Base-by-base conservation (phyloP, 495 filamentous ascomycete species). In the Penicillium psychrofluorescens region DNA sequence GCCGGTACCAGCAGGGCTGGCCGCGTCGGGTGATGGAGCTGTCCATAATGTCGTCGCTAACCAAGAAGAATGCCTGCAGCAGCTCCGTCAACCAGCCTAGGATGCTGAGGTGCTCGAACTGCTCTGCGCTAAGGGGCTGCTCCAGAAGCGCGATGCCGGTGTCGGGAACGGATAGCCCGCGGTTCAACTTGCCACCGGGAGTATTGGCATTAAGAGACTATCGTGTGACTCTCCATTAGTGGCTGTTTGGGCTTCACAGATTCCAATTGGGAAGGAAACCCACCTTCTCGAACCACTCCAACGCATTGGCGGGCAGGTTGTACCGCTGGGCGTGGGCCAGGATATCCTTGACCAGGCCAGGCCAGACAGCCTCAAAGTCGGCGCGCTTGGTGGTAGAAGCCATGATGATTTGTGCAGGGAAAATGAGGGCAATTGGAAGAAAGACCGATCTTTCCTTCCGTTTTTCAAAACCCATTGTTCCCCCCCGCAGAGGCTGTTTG, bases 1-100 rank as follows among this genome's bases (percentile, higher is more conserved):
- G 78, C 38, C 80, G 80, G 72, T 95, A 98, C 92, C 92, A 98
- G 74, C 92, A 98, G 3, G 92, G 90, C 65, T 81, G 78, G 43
- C 90, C 88, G 49, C 92, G 88, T 33, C 92, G 86, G 34, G 92
- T 98, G 66, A 92, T 89, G 50, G 85, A 90, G 55, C 75, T 62
- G 72, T 98, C 92, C 92, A 98, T 98, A 54, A 97, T 95, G 67
- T 98, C 92, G 67, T 98, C 92, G 48, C 88, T 89, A 53, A 98
- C 92, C 40, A 98, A 79, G 78, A 98, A 98, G 79, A 95, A 96
- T 45, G 92, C 91, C 74, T 98, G 92, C 30, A 98, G 85, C 32
- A 98, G 75, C 76, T 98, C 92, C 50, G 90, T 95, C 71, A 95
- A 79, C 92, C 92, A 98, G 46, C 92, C 92, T 37, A 98, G 77